phyloP scores from a whole-genome alignment of 768 basidiomycete species.

The Suillus decipiens region DNA sequence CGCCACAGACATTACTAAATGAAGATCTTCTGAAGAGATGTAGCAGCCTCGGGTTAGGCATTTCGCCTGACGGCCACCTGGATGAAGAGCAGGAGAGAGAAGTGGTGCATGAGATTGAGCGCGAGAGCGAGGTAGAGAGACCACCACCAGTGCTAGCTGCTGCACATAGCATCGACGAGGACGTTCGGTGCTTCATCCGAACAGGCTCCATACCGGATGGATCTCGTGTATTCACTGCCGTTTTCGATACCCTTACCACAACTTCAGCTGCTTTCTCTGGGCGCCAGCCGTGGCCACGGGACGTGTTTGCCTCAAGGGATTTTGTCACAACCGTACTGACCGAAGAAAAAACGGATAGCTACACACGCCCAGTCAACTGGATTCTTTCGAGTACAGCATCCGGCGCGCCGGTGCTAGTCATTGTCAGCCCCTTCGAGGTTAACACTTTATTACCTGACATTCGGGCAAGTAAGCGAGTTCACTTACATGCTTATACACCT shows the following conservation, averaged over 20 bases:
- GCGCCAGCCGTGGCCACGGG: not conserved
- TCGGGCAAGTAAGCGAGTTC: slow-evolving; percentile 29
- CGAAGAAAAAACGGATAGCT: slow-evolving; percentile 3
- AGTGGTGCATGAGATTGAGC: slow-evolving; percentile 40
- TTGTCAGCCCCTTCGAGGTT: slow-evolving; percentile 42
- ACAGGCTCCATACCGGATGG: slow-evolving; percentile 22
- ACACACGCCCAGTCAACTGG: slow-evolving; percentile 18
- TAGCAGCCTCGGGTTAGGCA: not conserved
- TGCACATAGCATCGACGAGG: slow-evolving; percentile 16
- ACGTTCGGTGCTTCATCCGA: slow-evolving; percentile 21
- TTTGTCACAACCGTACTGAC: slow-evolving; percentile 6
- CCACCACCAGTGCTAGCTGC: slow-evolving; percentile 13
- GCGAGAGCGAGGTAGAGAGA: slow-evolving; percentile 23
- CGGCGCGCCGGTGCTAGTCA: slow-evolving; percentile 23
- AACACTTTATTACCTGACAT: slow-evolving; percentile 39
- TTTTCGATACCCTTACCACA: slow-evolving; percentile 18
- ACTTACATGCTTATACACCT: slow-evolving; percentile 43
- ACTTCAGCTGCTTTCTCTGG: slow-evolving; percentile 10
- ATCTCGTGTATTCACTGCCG: slow-evolving; percentile 21
- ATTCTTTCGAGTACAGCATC: slow-evolving; percentile 11
- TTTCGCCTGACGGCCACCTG: not conserved
- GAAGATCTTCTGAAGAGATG: not conserved
- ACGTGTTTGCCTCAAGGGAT: slow-evolving; percentile 17
- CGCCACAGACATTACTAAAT: not conserved
- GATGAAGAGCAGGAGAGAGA: slow-evolving; percentile 49